Base-by-base conservation (phyloP, 2,329 filamentous ascomycete genomes). In the Fusarium tanahbumbuense region DNA sequence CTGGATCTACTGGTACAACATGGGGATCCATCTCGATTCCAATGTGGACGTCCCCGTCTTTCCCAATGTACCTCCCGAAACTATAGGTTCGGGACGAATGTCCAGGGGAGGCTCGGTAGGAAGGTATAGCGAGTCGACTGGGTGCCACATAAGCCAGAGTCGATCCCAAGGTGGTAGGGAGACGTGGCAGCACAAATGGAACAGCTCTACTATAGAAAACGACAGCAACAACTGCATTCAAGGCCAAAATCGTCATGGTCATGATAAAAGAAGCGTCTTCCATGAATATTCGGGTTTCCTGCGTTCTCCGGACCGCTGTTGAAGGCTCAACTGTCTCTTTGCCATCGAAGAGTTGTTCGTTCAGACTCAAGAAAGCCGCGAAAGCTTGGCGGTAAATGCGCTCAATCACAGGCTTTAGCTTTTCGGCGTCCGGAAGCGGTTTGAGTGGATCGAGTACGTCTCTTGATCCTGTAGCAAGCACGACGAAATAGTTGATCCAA, bases 1-100 rank as follows among this genome's bases (percentile, higher is more conserved):
- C n/a, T n/a, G n/a, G n/a, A n/a, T 25, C 45, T 0, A 78, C 47
- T 0, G 53, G 73, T 0, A 79, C 78, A 1, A 86, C 81, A 55
- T 82, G 82, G 0, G 83, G 82, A 25, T 83, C 79, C 25, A 80
- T 73, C 34, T 89, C 87, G 45, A 89, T 84, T 0, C 87, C 87
- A 1, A 86, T 63, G 58, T 88, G 84, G 0, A 77, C 75, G 10
- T 78, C 77, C 0, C 84, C 83, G 66, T 89, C 86, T 0, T 68
- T 71, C 0, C 85, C 86, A 2, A 86, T 56, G 56, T 81, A 89
- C 0, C 78, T 78, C 0, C 87, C 87, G 68, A 85, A 89, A 1
- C 83, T 84, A n/a, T n/a, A n/a, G n/a, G n/a, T n/a, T n/a, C n/a
- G n/a, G n/a, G n/a, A n/a, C n/a, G n/a, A n/a, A n/a, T n/a, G n/a